Evolutionary conservation across 257 asterid species (phyloP), one percentile per base, ranked within the genome.

Genomic region (Buddleja alternifolia): DNA sequence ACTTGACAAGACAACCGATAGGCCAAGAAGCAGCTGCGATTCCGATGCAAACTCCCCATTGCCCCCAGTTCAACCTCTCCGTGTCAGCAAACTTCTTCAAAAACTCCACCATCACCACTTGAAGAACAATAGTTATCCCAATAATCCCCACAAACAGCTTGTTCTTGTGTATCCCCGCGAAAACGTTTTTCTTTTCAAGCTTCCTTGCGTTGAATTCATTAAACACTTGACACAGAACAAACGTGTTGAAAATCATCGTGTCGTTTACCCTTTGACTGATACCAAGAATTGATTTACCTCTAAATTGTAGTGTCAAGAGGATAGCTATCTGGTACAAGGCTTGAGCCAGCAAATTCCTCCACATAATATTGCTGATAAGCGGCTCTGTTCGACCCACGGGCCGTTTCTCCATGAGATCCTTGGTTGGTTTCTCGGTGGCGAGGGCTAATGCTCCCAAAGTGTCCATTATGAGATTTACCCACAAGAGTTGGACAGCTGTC

Each of bases 31-130:
- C 75, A 5, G 83, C 84, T 0, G 85, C 88, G 0, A 87, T 66
- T 24, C 79, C 95, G 0, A 85, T 52, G 41, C 95, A 81, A 1
- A 67, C 50, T 2, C 83, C 91, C 91, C 95, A 87, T 41, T 87
- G 83, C 23, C 73, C 82, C 86, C 82, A 85, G 59, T 66, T 74
- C 80, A 87, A 19, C 82, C 88, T 84, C 71, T 77, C 86, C 17
- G 90, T 84, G 55, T 84, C 72, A 1, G 88, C 95, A 70, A 87
- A 85, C 75, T 39, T 83, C 71, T 77, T 79, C 75, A 87, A 34
- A 39, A 87, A 81, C 75, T 87, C 95, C 73, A 85, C 95, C 95
- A 85, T 85, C 54, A 85, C 75, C 59, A 74, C 85, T 63, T 87
- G 95, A 47, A 87, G 82, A 47, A 77, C 47, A 14, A 81, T 2